Evolutionary conservation across 2,329 filamentous ascomycete species (phyloP).

Genomic region (Chaetomium sp.): DNA sequence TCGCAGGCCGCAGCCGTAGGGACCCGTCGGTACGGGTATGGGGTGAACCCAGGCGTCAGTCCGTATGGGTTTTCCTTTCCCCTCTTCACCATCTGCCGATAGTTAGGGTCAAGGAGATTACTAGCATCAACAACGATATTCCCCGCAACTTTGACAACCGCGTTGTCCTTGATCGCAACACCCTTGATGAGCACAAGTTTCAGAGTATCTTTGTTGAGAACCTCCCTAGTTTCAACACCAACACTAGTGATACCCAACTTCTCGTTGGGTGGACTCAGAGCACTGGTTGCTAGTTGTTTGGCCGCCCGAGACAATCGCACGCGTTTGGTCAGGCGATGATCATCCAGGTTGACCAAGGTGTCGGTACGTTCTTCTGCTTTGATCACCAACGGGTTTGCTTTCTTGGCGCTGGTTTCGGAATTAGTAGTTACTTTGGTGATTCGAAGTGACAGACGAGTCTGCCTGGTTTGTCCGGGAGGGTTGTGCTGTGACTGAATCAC

Average conservation of each 20-base stretch:
- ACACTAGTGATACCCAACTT: neutral
- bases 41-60: conserved; percentile 50
- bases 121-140: conserved; percentile 15
- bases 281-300: neutral
- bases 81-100: conserved; percentile 15
- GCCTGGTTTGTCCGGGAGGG: neutral
- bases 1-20: conserved; percentile 65
- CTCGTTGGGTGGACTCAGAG: neutral
- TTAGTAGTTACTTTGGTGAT: conserved; percentile 7
- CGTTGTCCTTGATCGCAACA: conserved; percentile 3
- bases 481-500: neutral
- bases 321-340: neutral
- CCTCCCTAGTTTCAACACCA: neutral
- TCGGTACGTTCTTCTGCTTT: conserved; percentile 1
- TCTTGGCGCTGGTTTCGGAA: neutral
- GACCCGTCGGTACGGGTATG: conserved; percentile 59
- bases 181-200: conserved; percentile 16
- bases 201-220: neutral
- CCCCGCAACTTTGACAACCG: neutral
- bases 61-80: conserved; percentile 41
- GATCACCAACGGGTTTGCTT: neutral
- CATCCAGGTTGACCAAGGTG: neutral
- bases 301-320: neutral
- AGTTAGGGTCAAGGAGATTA: conserved; percentile 19
- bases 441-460: conserved; percentile 2